phyloP scores from a whole-genome alignment of 148 eudicot genomes.

The Beta vulgaris region DNA sequence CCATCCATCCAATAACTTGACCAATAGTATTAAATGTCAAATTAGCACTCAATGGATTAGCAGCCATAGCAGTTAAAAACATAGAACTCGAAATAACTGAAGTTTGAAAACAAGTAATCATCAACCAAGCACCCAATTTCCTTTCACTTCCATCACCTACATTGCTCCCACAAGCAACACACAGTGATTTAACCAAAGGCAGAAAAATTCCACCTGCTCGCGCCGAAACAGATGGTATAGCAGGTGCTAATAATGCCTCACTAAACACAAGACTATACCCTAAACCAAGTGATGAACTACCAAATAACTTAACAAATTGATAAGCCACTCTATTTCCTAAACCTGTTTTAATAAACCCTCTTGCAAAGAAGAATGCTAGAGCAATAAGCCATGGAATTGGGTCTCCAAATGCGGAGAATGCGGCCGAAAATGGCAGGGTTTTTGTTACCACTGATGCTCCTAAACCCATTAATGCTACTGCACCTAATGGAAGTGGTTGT shows the following conservation, averaged over 20 bases:
- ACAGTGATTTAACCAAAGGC: slow-evolving; percentile 72
- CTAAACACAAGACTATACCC: slow-evolving; percentile 81
- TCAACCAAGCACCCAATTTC: slow-evolving; percentile 82
- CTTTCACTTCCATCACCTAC: slow-evolving; percentile 84
- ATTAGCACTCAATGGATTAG: slow-evolving; percentile 84
- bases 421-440: slow-evolving; percentile 80
- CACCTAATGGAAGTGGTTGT: slow-evolving; percentile 86
- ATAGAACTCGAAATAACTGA: slow-evolving; percentile 81
- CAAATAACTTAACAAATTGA: slow-evolving; percentile 71
- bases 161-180: slow-evolving; percentile 86
- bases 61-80: slow-evolving; percentile 97
- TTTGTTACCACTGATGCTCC: slow-evolving; percentile 82
- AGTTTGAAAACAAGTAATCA: slow-evolving; percentile 90
- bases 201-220: slow-evolving; percentile 89
- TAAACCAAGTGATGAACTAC: slow-evolving; percentile 63
- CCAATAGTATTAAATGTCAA: slow-evolving; percentile 58
- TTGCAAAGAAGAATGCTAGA: slow-evolving; percentile 87
- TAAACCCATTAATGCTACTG: slow-evolving; percentile 77
- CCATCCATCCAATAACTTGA: slow-evolving; percentile 88
- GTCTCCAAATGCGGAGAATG: slow-evolving; percentile 91
- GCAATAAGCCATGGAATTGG: slow-evolving; percentile 94
- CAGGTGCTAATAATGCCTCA: slow-evolving; percentile 89
- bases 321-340: slow-evolving; percentile 81
- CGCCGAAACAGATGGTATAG: slow-evolving; percentile 89
- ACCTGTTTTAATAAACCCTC: slow-evolving; percentile 91